Evolutionary conservation across 805 yeast species (phyloP).

Genomic region (Babjeviella inositovora): DNA sequence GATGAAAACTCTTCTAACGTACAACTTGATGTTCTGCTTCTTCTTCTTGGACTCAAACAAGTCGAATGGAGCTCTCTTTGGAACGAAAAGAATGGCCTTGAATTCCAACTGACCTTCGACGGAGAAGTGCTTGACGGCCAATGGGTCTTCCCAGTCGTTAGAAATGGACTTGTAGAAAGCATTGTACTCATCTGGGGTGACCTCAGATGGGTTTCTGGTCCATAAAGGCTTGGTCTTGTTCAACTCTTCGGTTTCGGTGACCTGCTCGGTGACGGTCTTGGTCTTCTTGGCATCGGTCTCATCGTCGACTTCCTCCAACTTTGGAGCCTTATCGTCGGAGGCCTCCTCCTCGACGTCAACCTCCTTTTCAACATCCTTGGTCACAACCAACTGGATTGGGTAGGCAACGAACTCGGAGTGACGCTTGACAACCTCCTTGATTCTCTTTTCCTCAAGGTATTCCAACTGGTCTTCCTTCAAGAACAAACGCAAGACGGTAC

Average conservation of each 20-base stretch:
- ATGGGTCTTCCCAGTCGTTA: slow-evolving; percentile 99
- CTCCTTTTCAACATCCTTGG: slow-evolving; percentile 98
- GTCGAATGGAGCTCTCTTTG: slow-evolving; percentile 99
- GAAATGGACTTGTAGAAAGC: slow-evolving; percentile 99
- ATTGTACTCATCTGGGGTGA: slow-evolving; percentile 95
- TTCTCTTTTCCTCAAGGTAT: slow-evolving; percentile 98
- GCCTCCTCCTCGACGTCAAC: slow-evolving; percentile 72
- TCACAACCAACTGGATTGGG: slow-evolving; percentile 96
- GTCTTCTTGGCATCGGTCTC: slow-evolving; percentile 65
- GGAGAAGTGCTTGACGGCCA: slow-evolving; percentile 98
- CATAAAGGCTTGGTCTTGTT: slow-evolving; percentile 98
- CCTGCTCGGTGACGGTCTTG: slow-evolving; percentile 83
- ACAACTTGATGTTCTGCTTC: slow-evolving; percentile 96
- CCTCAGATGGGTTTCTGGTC: slow-evolving; percentile 98
- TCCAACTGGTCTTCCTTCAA: slow-evolving; percentile 98
- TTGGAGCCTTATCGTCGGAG: slow-evolving; percentile 48
- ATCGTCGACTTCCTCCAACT: slow-evolving; percentile 62
- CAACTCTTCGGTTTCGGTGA: slow-evolving; percentile 93
- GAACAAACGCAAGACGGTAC: slow-evolving; percentile 90
- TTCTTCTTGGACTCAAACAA: slow-evolving; percentile 97
- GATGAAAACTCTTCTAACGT: slow-evolving; percentile 98
- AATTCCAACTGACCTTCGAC: slow-evolving; percentile 99
- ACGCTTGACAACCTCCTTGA: slow-evolving; percentile 97
- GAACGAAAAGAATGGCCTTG: slow-evolving; percentile 93
- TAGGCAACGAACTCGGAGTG: slow-evolving; percentile 98